Evolutionary conservation across 2,329 filamentous ascomycete species (phyloP).

Genomic region (Chalara sp.): DNA sequence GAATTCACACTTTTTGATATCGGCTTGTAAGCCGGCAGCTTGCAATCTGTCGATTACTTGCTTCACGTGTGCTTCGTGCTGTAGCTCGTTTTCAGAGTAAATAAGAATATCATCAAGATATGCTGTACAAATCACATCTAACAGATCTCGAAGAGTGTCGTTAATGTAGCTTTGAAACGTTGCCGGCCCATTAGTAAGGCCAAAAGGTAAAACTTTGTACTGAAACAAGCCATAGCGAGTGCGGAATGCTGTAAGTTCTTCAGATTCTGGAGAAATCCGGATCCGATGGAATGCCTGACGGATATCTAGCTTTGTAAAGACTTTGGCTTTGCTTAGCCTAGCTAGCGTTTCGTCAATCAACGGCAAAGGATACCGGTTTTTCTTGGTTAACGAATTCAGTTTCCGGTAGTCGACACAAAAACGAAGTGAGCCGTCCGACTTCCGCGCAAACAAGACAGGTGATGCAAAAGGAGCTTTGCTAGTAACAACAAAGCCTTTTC

Average conservation of each 20-base stretch:
- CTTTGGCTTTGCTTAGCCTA: background rate
- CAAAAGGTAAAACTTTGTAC: constrained; percentile 2
- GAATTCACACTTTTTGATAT: constrained; percentile 6
- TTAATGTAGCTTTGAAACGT: constrained; percentile 6
- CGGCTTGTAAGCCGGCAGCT: constrained; percentile 1
- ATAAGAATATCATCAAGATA: background rate
- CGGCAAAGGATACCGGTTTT: too few relatives aligned
- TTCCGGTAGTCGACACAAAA: too few relatives aligned
- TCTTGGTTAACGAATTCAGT: too few relatives aligned
- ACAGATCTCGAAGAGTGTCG: constrained; percentile 1
- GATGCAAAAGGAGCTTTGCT: background rate
- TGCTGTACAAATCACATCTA: constrained; percentile 1
- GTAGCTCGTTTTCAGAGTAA: background rate
- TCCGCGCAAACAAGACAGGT: background rate
- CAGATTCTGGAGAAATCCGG: background rate
- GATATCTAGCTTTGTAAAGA: constrained; percentile 7
- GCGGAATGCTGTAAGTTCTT: constrained; percentile 1
- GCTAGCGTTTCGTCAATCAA: constrained; percentile 1
- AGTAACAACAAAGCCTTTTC: too few relatives aligned
- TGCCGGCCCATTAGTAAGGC: background rate
- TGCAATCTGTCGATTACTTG: background rate
- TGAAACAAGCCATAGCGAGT: too few relatives aligned
- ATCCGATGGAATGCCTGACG: constrained; percentile 1
- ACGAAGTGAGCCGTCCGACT: background rate
- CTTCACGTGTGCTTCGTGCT: background rate